A percentile compares a stretch with the other conserved stretches of the same genome.
These are phyloP conservation scores for Dactylonectria macrodidyma DNA, from an alignment of 2,329 filamentous ascomycete species.

Conservation along the genomic window DNA sequence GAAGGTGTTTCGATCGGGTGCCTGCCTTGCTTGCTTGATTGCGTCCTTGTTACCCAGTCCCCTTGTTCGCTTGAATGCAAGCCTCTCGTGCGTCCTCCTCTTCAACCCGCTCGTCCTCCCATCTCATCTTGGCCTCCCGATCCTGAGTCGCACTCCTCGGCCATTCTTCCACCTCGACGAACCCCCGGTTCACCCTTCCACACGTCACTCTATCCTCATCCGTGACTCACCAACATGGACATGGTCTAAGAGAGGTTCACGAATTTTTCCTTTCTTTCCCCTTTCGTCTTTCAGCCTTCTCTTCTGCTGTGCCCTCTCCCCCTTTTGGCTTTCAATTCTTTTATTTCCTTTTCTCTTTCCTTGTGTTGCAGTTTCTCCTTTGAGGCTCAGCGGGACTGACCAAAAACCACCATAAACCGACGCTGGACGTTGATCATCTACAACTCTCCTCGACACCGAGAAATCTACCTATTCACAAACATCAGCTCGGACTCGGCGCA, in stretches of 20 bases:
- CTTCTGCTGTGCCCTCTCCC: conserved; percentile 12
- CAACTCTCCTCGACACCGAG: neutral
- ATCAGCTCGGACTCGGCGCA: conserved; percentile 11
- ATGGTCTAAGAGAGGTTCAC: conserved; percentile 43
- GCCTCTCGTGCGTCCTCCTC: conserved; percentile 38
- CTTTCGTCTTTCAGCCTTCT: conserved; percentile 38
- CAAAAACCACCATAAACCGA: conserved; percentile 32
- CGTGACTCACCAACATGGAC: conserved; percentile 47
- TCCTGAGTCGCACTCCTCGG: conserved; percentile 39
- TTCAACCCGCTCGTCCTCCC: conserved; percentile 46
- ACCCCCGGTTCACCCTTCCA: conserved; percentile 33
- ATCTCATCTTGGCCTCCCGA: conserved; percentile 23
- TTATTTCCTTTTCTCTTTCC: conserved; percentile 27
- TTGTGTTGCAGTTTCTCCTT: conserved; percentile 39
- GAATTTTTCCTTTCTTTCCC: conserved; percentile 31
- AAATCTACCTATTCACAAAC: neutral
- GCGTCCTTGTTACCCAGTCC: conserved; percentile 34
- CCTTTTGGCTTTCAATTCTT: conserved; percentile 28
- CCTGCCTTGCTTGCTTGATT: conserved; percentile 39
- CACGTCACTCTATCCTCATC: conserved; percentile 30
- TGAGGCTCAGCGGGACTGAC: conserved; percentile 48
- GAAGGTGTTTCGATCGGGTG: conserved; percentile 42
- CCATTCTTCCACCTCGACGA: conserved; percentile 36
- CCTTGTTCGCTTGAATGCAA: conserved; percentile 35
- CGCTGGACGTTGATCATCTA: conserved; percentile 36